Evolutionary conservation across 1,284 basidiomycete species (phyloP), one percentile per base, ranked within the genome.

Genomic region (Moesziomyces sp.): DNA sequence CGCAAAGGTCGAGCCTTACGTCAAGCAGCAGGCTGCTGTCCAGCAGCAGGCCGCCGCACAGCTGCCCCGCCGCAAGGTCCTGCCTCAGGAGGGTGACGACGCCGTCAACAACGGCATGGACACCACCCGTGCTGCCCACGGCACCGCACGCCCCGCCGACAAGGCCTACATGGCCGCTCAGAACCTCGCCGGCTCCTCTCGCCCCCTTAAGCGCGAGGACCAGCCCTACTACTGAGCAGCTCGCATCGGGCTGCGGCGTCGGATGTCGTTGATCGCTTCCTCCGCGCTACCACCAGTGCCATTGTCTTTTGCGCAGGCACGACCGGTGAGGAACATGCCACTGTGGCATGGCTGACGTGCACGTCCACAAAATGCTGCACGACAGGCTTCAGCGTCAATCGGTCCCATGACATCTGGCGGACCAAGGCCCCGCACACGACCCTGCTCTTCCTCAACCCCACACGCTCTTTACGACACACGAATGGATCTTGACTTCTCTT

Each of bases 41-140:
- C 64, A 62, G 61, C 69, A 64, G 52, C 74, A 78, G 70, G 55
- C 63, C 42, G 71, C 69, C 24, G 61, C 75, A 2, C 81, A 83
- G 72, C 70, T 83, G 14, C 82, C 81, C 13, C 74, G 82, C 23
- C 79, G 82, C 67, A 83, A 83, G 73, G 82, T 84, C 3, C 63
- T 84, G 19, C 74, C 78, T 28, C 70, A 73, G 58, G 74, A 77
- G 60, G 75, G 66, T 5, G 74, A 76, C 26, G 75, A 75, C 51
- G 67, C 56, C 35, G 48, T 66, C 63, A 60, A 56, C 55, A 58
- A 63, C 50, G 75, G 75, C 44, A 74, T 74, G 75, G 75, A 77
- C 60, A 71, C 75, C 60, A 74, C 70, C 44, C 65, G 75, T 18
- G 64, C 71, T 35, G 72, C 63, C 42, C 69, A 76, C 58, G 74